Conservation (phyloP, 805 yeast genomes). For the Kazachstania viticola region DNA sequence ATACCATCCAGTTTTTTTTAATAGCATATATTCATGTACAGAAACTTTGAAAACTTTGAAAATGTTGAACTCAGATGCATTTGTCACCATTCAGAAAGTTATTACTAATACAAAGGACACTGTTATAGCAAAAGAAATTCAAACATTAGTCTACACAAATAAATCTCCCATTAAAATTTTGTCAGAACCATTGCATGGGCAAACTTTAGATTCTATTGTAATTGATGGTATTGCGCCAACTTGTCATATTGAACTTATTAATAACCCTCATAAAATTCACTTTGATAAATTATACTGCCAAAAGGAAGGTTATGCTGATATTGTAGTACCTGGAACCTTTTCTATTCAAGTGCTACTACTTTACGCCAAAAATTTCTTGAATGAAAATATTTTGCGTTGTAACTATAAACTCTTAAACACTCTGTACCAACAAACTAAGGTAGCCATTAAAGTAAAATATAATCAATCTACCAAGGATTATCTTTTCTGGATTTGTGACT, state of each 20-base stretch:
- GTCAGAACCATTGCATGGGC: neutral
- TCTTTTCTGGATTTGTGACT: too few relatives aligned
- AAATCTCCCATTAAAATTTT: constrained; percentile 10
- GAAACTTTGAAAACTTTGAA: constrained; percentile 41
- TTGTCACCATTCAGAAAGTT: constrained; percentile 46
- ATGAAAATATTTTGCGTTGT: constrained; percentile 15
- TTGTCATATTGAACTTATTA: constrained; percentile 63
- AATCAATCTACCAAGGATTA: too few relatives aligned
- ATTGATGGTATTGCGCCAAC: constrained; percentile 32
- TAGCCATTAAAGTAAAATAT: too few relatives aligned
- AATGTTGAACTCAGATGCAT: constrained; percentile 27
- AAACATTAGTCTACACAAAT: constrained; percentile 55
- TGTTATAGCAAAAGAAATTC: constrained; percentile 35
- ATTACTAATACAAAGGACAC: constrained; percentile 23
- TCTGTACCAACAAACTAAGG: too few relatives aligned
- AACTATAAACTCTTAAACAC: too few relatives aligned
- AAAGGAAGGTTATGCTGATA: constrained; percentile 47
- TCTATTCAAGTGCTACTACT: constrained; percentile 48
- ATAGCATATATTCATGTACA: constrained; percentile 33
- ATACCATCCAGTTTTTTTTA: constrained; percentile 27
- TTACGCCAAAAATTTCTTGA: constrained; percentile 30
- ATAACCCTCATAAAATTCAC: constrained; percentile 80
- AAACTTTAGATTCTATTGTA: constrained; percentile 12
- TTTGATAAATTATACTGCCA: constrained; percentile 47
- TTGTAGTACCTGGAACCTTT: constrained; percentile 76